Conservation (phyloP, 2,329 filamentous ascomycete species). For the Pyrenochaeta sp. region DNA sequence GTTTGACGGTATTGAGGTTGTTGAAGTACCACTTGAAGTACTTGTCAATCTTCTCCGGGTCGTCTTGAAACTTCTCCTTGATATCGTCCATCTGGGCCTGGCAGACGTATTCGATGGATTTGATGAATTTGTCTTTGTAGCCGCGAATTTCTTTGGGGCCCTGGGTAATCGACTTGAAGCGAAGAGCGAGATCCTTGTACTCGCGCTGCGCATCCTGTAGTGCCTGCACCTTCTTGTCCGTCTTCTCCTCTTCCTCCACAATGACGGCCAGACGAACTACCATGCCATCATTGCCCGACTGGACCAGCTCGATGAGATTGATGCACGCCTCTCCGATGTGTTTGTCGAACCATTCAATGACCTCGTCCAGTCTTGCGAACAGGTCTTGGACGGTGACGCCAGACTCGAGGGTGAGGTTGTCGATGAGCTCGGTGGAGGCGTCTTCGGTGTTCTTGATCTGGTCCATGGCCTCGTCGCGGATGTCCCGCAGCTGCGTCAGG, state of each 20-base stretch:
- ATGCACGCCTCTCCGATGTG: conserved; percentile 88
- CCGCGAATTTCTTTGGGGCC: conserved; percentile 90
- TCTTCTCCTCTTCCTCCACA: conserved; percentile 95
- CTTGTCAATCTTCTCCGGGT: conserved; percentile 85
- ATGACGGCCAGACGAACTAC: conserved; percentile 91
- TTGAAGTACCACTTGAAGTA: conserved; percentile 97
- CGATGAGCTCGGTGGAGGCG: conserved; percentile 94
- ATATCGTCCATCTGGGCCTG: conserved; percentile 76
- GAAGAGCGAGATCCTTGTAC: conserved; percentile 89
- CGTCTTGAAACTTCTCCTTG: conserved; percentile 78
- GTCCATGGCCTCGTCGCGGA: conserved; percentile 94
- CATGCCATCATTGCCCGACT: conserved; percentile 84
- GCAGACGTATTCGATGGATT: conserved; percentile 77
- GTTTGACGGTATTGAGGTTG: conserved; percentile 91
- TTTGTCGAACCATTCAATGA: conserved; percentile 94
- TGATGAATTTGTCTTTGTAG: conserved; percentile 95
- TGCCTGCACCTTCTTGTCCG: conserved; percentile 88
- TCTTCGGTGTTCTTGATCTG: conserved; percentile 86
- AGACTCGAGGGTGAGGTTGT: conserved; percentile 68
- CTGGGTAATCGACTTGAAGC: conserved; percentile 94
- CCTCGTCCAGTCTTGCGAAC: conserved; percentile 84
- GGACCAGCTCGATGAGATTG: conserved; percentile 86
- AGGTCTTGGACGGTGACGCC: conserved; percentile 83
- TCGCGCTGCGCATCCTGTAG: conserved; percentile 94
- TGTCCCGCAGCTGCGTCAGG: conserved; percentile 88